Base-by-base conservation (phyloP, 2,329 filamentous ascomycete genomes). In the Colletotrichum gigasporum region DNA sequence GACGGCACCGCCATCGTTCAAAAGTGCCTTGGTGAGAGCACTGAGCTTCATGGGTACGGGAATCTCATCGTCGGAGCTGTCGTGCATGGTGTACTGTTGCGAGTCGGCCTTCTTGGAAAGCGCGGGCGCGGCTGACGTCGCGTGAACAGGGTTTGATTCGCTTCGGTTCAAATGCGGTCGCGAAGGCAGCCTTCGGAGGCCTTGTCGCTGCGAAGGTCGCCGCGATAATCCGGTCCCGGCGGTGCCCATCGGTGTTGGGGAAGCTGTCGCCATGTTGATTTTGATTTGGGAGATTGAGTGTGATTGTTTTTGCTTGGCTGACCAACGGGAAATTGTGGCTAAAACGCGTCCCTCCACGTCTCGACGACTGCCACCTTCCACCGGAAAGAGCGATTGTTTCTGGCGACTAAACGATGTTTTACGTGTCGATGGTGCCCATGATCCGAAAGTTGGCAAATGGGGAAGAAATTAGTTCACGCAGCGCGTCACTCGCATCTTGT, bases 51-150 rank as follows among this genome's bases (percentile, higher is more conserved):
- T 93, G 71, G 94, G 94, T 70, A 93, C 91, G 14, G 92, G 91
- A 26, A 96, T 92, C 78, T 97, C 95, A 72, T 97, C 95, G 78
- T 97, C 95, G 22, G 94, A 97, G 82, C 93, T 97, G 74, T 97
- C 94, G 71, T 92, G 90, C 69, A 90, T 72, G n/a, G 75, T 78
- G 68, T 79, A 83, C 48, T 82, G 81, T 63, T 82, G 82, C 57
- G 82, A 76, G 37, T 79, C 78, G 42, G 77, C 69, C 58, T 71
- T 57, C 18, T 74, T 70, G 9, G 73, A 63, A 44, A 71, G 65
- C 41, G 71, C 39, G 30, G 63, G 61, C 24, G 60, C 61, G 16
- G 63, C 63, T 28, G 73, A 66, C 14, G 70, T 68, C 1, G 74
- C 68, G 16, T 74, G 69, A 9, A 72, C 74, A 8, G 78, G 76